phyloP scores from a whole-genome alignment of 2,329 filamentous ascomycete species.

The Cordyceps militaris region DNA sequence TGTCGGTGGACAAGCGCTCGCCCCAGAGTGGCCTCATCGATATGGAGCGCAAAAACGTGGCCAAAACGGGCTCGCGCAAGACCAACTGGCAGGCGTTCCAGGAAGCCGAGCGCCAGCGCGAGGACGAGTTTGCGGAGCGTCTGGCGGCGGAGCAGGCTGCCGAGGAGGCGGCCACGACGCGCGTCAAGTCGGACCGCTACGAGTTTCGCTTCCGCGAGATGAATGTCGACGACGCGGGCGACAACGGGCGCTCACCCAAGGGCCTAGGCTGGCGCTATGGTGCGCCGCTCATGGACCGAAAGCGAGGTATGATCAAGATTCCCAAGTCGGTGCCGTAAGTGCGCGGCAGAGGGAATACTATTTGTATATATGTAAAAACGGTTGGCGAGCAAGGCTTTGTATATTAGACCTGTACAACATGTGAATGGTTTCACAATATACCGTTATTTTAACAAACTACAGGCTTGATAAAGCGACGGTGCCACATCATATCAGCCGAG shows the following conservation, averaged over 20 bases:
- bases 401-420: constrained; percentile 11
- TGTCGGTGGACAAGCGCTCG: constrained; percentile 54
- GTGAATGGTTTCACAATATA: neutral
- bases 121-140: constrained; percentile 31
- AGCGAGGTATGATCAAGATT: constrained; percentile 60
- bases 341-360: neutral
- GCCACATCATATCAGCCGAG: too few species aligned
- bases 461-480: too few species aligned
- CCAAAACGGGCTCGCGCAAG: constrained; percentile 33
- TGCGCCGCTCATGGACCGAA: constrained; percentile 54
- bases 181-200: constrained; percentile 45
- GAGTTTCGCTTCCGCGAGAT: constrained; percentile 58
- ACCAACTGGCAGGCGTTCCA: constrained; percentile 36
- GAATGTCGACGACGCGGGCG: constrained; percentile 50
- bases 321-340: constrained; percentile 52
- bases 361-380: neutral
- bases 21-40: constrained; percentile 55
- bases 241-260: constrained; percentile 41
- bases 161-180: constrained; percentile 35
- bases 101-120: constrained; percentile 35
- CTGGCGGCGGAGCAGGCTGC: constrained; percentile 27
- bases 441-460: neutral
- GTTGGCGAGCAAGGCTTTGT: neutral
- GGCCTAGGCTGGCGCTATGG: constrained; percentile 59
- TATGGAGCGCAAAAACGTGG: constrained; percentile 35